These are phyloP conservation scores for Phytophthora pseudosyringae DNA, from an alignment of 352 stramenopile species.

Conservation along the genomic window DNA sequence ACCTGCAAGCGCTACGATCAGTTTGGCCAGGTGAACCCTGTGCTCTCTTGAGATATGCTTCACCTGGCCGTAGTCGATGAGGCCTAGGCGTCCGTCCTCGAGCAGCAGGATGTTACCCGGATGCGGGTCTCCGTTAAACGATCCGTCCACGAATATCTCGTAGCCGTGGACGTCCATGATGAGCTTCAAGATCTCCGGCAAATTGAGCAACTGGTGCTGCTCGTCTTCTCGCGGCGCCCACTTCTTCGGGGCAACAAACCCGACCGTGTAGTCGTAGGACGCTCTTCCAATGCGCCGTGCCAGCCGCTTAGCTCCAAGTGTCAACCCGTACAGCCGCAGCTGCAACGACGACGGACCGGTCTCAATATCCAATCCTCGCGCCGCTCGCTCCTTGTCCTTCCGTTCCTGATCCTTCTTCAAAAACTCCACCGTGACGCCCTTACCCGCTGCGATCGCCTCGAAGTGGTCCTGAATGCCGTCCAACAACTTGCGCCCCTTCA, in stretches of 20 bases:
- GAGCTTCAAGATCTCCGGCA: conserved; percentile 84
- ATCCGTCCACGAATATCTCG: conserved; percentile 93
- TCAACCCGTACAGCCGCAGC: conserved; percentile 58
- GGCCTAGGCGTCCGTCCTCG: conserved; percentile 85
- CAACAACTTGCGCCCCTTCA: conserved; percentile 87
- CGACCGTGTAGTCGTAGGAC: conserved; percentile 89
- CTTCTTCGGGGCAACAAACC: conserved; percentile 66
- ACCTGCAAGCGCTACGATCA: conserved; percentile 86
- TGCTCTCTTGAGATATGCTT: conserved; percentile 83
- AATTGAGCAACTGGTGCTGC: conserved; percentile 71
- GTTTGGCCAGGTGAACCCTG: conserved; percentile 73
- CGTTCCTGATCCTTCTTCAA: conserved; percentile 81
- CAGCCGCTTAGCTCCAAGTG: conserved; percentile 51
- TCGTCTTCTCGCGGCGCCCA: conserved; percentile 46
- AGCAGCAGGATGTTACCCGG: conserved; percentile 93
- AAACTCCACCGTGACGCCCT: conserved; percentile 86
- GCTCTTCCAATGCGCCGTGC: conserved; percentile 43
- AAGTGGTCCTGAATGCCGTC: conserved; percentile 93
- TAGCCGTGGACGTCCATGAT: conserved; percentile 92
- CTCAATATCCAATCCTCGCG: conserved; percentile 75
- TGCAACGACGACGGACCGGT: conserved; percentile 64
- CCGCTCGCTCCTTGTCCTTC: conserved; percentile 70
- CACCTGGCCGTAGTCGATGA: conserved; percentile 94
- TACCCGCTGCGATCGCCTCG: conserved; percentile 84
- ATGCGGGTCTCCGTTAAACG: conserved; percentile 93